A percentile compares a stretch with the other conserved stretches of the same genome.
Conservation (phyloP, 805 yeast species). For the Diddensiella transvaalensis region DNA sequence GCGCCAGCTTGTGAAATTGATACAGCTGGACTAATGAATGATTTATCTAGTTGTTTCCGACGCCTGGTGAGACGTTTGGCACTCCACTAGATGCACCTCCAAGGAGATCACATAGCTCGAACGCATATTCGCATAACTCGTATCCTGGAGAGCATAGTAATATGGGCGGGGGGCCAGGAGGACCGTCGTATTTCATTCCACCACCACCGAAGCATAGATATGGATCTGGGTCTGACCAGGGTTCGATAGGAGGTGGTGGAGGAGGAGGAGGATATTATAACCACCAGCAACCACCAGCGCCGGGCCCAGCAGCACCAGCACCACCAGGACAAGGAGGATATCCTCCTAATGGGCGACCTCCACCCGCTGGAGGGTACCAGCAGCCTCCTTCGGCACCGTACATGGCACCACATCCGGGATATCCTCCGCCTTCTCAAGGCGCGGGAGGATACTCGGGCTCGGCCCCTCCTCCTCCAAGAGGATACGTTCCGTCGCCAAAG, state of each 20-base stretch:
- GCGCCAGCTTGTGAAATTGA: neutral
- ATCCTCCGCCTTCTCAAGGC: neutral
- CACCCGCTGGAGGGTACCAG: constrained; percentile 8
- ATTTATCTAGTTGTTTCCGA: constrained; percentile 18
- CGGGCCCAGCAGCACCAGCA: constrained; percentile 7
- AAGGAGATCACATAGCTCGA: constrained; percentile 3
- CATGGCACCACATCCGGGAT: constrained; percentile 2
- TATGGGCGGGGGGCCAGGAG: constrained; percentile 3
- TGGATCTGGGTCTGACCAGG: neutral
- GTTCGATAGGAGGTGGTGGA: neutral
- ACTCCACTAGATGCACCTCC: constrained; percentile 8
- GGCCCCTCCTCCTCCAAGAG: constrained; percentile 7
- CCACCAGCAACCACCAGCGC: constrained; percentile 6
- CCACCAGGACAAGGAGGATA: constrained; percentile 6
- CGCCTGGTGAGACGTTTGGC: constrained; percentile 24
- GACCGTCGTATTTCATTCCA: constrained; percentile 9
- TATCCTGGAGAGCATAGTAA: neutral
- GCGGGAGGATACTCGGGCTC: constrained; percentile 1
- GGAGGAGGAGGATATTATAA: neutral
- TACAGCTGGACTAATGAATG: no score
- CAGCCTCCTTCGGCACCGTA: neutral
- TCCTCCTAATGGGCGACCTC: constrained; percentile 4
- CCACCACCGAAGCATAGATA: constrained; percentile 6
- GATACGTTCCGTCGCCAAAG: constrained; percentile 5
- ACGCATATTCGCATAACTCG: constrained; percentile 1